Base-by-base conservation (phyloP, 2,329 filamentous ascomycete species). In the Botrytis porri region DNA sequence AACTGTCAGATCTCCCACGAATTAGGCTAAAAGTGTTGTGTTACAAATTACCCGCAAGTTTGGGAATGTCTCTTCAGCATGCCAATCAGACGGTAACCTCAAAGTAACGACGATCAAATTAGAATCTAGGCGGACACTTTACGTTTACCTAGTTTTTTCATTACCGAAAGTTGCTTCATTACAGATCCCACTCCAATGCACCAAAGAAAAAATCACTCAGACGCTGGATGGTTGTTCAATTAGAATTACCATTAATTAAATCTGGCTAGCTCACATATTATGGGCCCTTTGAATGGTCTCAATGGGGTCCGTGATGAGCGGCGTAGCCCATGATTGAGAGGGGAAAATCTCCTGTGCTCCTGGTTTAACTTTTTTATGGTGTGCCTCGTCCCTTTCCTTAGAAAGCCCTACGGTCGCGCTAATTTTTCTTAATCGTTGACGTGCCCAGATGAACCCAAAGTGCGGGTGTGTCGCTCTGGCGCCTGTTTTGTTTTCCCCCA, bases 371-470 rank as follows among this genome's bases (percentile, higher is more conserved):
- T 60, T 35, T 37, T 37, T 20, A 32, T 65, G 70, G 70, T 72
- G 43, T 72, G 70, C 70, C 70, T 72, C 62, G 51, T 48, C 70
- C 70, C 22, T 66, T 51, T 66, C 51, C 41, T 61, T 64, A 72
- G 63, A 69, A 61, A 69, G 70, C 70, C 70, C 63, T 69, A 69
- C 63, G 63, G 54, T 69, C 70, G 70, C 70, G 70, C 70, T 72
- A 72, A 69, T 45, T 25, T 69, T 69, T 57, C 51, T 35, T 48
- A 45, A 69, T 61, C 70, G 70, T 72, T 69, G 70, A 72, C 70
- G 5, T 83, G 77, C 35, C 64, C 84, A 76, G 8, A 82, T 82
- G 48, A 69, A 35, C 82, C 82, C 1, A 84, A 77, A 9, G 82
- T 18, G 82, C 82, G 65, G 71, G 65, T 69, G 45, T 63, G 59